phyloP scores from a whole-genome alignment of 148 eudicot genomes.

The Euryodendron excelsum region DNA sequence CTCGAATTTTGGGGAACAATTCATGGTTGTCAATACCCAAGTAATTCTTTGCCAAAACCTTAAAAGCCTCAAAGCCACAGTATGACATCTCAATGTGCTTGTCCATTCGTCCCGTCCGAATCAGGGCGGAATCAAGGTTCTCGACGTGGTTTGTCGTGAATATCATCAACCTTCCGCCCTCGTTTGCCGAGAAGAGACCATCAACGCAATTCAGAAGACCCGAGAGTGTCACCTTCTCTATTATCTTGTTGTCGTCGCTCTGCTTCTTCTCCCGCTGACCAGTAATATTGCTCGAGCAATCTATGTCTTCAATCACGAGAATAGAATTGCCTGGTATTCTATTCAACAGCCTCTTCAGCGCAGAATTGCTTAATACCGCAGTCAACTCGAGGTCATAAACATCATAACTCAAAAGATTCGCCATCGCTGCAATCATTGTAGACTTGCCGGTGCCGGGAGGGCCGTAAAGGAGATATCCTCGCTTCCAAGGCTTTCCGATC shows the following conservation, averaged over 20 bases:
- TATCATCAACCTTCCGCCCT: conserved; percentile 48
- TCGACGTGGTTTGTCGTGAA: too few species aligned
- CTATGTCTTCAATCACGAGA: conserved; percentile 61
- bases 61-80: too few species aligned
- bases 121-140: too few species aligned
- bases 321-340: conserved; percentile 46
- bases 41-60: too few species aligned
- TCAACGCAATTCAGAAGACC: conserved; percentile 58
- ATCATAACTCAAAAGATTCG: conserved; percentile 46
- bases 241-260: conserved; percentile 3
- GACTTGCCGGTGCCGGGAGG: conserved; percentile 74
- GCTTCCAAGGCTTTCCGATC: conserved; percentile 62
- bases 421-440: conserved; percentile 66
- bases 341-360: conserved; percentile 44
- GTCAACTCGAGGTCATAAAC: conserved; percentile 57
- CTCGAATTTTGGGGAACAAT: too few species aligned
- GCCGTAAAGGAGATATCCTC: conserved; percentile 62
- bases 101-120: too few species aligned
- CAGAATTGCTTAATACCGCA: conserved; percentile 38
- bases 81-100: too few species aligned
- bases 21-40: too few species aligned
- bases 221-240: conserved; percentile 39
- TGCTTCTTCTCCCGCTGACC: conserved; percentile 34
- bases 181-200: conserved; percentile 57
- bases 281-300: conserved; percentile 48